phyloP scores from a whole-genome alignment of 2,329 filamentous ascomycete genomes.

The Harringtonia lauricola region DNA sequence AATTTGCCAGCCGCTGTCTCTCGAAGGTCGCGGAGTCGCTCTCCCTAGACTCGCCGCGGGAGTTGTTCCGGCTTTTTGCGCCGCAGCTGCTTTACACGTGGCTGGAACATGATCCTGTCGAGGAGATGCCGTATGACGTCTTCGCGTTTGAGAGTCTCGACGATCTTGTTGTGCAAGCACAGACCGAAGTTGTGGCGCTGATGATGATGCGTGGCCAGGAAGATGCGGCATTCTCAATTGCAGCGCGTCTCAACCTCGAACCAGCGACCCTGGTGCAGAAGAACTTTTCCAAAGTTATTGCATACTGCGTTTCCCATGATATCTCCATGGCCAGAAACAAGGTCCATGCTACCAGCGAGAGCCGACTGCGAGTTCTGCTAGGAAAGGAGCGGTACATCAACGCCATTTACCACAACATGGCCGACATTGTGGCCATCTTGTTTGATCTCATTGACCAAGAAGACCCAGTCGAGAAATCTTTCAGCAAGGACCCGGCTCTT shows the following conservation, averaged over 20 bases:
- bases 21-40: constrained; percentile 53
- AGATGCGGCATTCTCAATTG: constrained; percentile 48
- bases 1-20: constrained; percentile 66
- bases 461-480: constrained; percentile 57
- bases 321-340: constrained; percentile 35
- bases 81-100: constrained; percentile 87
- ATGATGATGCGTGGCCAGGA: constrained; percentile 72
- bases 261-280: constrained; percentile 47
- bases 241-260: constrained; percentile 40
- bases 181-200: constrained; percentile 69
- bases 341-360: constrained; percentile 47
- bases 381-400: constrained; percentile 54
- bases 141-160: constrained; percentile 66
- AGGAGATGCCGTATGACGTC: constrained; percentile 70
- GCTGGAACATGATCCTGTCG: constrained; percentile 57
- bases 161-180: constrained; percentile 58
- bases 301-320: constrained; percentile 75
- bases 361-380: constrained; percentile 55
- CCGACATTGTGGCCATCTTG: constrained; percentile 64
- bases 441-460: constrained; percentile 72
- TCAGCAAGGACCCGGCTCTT: constrained; percentile 48
- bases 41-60: constrained; percentile 50
- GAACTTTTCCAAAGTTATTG: constrained; percentile 68
- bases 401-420: constrained; percentile 58
- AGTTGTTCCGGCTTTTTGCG: constrained; percentile 74